Evolutionary conservation across 106 monocot genomes (phyloP), one percentile per base, ranked within the genome.

Genomic region (Narthecium ossifragum): DNA sequence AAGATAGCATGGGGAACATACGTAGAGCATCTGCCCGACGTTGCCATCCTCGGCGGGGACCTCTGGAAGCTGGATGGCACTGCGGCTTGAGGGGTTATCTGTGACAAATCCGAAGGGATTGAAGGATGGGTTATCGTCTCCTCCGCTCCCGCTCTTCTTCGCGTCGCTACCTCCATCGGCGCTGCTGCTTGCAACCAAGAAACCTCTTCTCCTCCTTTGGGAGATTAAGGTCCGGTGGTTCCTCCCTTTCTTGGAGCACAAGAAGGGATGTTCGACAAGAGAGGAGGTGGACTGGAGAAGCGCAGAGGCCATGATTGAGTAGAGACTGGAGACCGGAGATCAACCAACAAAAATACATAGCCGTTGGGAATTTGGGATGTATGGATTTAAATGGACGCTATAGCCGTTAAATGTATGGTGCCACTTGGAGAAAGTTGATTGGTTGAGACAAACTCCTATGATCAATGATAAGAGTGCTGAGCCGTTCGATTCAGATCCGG

Each of bases 1-100:
- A 37, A 37, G 36, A 37, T 37, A 11, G 11, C 36, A 37, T 6
- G 5, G 12, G 29, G 0, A 1, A 20, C 51, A n/a, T 80, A 94
- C 94, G 49, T 90, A 86, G 59, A 96, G 94, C 94, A 96, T 90
- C 67, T 96, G 90, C 23, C 94, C 94, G 63, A 96, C 94, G 46
- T 96, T 96, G 17, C 94, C 94, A 26, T 86, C 94, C 75, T 96
- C 86, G 0, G 94, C 94, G 0, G 94, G 94, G 23, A 78, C 75
- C 30, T 83, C 78, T 1, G 94, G 90, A 11, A 96, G 86, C 73
- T 96, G 94, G 59, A 96, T 96, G 18, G 94, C 94, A 46, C 71
- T 76, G 2, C 83, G 71, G 61, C 94, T 96, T 7, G 94, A 96
- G 10, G 94, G 94, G 63, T 96, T 96, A 54, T 96, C 89, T 8